Evolutionary conservation across 257 asterid genomes (phyloP).

Genomic region (Dorcoceras hygrometricum): DNA sequence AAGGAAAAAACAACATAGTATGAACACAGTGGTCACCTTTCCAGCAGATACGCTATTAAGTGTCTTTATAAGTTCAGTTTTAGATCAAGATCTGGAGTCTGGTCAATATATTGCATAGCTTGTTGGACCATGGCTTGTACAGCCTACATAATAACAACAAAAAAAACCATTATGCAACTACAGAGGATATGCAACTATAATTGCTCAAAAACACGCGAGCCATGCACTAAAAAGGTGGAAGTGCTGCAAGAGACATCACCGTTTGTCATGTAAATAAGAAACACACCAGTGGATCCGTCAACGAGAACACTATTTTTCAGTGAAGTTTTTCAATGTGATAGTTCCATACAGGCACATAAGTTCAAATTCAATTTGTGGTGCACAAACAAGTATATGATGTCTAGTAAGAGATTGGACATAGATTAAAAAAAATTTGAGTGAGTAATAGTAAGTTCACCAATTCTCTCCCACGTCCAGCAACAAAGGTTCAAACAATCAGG

Average conservation of each 20-base stretch:
- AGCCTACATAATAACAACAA: slow-evolving; percentile 50
- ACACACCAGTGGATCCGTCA: background rate
- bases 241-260: background rate
- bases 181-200: background rate
- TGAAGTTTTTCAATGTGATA: too few species aligned
- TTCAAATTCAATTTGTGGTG: background rate
- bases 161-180: background rate
- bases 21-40: slow-evolving; percentile 49
- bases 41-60: slow-evolving; percentile 94
- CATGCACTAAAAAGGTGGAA: too few species aligned
- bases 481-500: background rate
- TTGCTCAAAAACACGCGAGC: background rate
- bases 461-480: background rate
- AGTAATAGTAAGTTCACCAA: background rate
- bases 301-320: too few species aligned
- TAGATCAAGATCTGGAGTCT: slow-evolving; percentile 90
- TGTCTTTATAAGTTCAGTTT: slow-evolving; percentile 86
- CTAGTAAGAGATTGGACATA: background rate
- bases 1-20: slow-evolving; percentile 1
- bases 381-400: background rate
- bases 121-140: slow-evolving; percentile 97
- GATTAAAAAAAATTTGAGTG: too few species aligned
- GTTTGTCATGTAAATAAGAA: background rate
- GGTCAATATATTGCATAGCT: slow-evolving; percentile 91
- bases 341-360: too few species aligned